Percentiles rank a stretch among this genome's conserved stretches.
These are phyloP conservation scores for Rhododendron griersonianum DNA, from an alignment of 148 eudicot species.

Conservation along the genomic window DNA sequence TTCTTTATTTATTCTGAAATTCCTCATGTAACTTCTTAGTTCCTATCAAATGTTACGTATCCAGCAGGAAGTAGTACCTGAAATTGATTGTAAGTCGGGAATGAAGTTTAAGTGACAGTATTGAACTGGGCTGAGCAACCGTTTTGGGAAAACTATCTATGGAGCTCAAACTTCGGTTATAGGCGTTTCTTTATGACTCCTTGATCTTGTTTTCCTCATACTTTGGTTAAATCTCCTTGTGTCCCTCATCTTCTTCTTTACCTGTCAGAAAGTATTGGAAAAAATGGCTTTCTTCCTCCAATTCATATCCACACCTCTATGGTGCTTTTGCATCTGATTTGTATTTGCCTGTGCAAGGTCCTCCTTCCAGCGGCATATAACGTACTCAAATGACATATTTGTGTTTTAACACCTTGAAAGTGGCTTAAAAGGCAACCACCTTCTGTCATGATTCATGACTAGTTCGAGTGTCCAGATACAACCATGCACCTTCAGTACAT, in stretches of 20 bases:
- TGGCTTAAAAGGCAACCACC: not conserved
- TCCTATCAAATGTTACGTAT: not conserved
- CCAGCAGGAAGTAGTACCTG: not conserved
- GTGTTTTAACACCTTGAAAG: not conserved
- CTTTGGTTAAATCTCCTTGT: not conserved
- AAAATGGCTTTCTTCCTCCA: not conserved
- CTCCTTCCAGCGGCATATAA: not conserved
- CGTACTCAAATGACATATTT: not conserved
- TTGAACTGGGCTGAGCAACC: not conserved
- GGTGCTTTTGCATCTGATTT: slow-evolving; percentile 1
- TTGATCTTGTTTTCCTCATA: not conserved
- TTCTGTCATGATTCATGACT: not conserved
- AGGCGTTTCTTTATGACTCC: not conserved
- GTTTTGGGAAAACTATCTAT: not conserved
- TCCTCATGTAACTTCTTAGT: not conserved
- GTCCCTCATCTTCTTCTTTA: not conserved
- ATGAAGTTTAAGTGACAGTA: not conserved
- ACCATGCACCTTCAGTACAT: not conserved
- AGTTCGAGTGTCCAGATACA: not conserved
- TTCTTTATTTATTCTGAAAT: not conserved
- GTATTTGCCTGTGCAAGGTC: not conserved
- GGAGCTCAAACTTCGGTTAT: not conserved
- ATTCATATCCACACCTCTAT: not conserved
- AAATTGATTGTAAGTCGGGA: not conserved
- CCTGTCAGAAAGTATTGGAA: slow-evolving; percentile 1